Evolutionary conservation across 305 asterid species (phyloP), one percentile per base, ranked within the genome.

Genomic region (Fraxinus baroniana): DNA sequence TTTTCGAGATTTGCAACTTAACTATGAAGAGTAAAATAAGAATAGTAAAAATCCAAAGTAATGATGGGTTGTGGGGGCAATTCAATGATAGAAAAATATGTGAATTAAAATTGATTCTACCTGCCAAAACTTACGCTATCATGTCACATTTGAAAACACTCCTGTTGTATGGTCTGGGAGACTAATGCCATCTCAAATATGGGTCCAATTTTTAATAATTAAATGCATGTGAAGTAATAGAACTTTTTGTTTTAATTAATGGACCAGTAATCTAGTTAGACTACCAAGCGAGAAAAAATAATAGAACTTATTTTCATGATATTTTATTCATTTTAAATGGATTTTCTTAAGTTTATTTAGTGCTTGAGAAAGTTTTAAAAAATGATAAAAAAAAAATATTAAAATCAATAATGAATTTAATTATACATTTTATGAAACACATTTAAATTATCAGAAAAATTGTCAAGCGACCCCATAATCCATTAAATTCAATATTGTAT

Each of bases 41-140:
- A 33, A 37, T 4, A 18, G n/a, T 41, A 32, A 7, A 78, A n/a
- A 37, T 30, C 17, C 73, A 78, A n/a, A 35, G 74, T 24, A 62
- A 78, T 78, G 28, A 60, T 60, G 74, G 74, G 81, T 52, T 20
- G 30, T 22, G 71, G 71, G 66, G 30, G 55, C 71, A 62, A 62
- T 22, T 30, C 15, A 20, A 17, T 7, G 17, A 13, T 74, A 7
- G 24, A n/a, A 28, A n/a, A 28, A 18, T 35, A 1, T 80, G 71
- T 3, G 33, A 36, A 41, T 17, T 1, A 9, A 24, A 26, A 57
- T 17, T 52, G 46, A 5, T 18, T 35, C n/a, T 5, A 79, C 70
- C 80, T 0, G 20, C 24, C 64, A 7, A 55, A 55, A 55, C 64
- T 55, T 7, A 32, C 26, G 26, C 44, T 35, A 24, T 20, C 71